Evolutionary conservation across 345 rosid species (phyloP).

Genomic region (Gossypium raimondii): DNA sequence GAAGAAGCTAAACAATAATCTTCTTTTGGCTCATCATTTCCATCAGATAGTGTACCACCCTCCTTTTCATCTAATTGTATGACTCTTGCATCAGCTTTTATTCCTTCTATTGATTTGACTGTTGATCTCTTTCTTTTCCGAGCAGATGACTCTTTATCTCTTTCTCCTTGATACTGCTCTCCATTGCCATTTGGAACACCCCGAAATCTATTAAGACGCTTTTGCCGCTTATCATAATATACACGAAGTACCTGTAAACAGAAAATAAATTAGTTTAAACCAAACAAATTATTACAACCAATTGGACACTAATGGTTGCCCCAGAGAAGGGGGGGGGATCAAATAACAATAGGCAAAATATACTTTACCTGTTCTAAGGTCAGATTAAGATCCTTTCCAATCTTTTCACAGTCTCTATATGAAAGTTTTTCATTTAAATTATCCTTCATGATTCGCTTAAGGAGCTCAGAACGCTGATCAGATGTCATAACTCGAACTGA

Average conservation of each 20-base stretch:
- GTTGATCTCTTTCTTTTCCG: slow-evolving; percentile 55
- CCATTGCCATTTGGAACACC: slow-evolving; percentile 29
- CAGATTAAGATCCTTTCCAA: slow-evolving; percentile 78
- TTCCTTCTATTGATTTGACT: slow-evolving; percentile 28
- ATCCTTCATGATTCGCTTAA: slow-evolving; percentile 39
- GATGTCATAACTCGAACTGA: slow-evolving; percentile 72
- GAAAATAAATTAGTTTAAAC: slow-evolving; percentile 5
- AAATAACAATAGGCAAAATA: slow-evolving; percentile 15
- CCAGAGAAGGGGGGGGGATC: not conserved
- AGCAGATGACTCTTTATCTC: slow-evolving; percentile 32
- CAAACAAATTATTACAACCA: not conserved
- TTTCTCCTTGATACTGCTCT: slow-evolving; percentile 25
- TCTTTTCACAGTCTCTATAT: slow-evolving; percentile 70
- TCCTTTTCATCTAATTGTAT: slow-evolving; percentile 23
- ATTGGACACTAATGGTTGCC: not conserved
- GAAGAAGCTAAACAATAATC: slow-evolving; percentile 22
- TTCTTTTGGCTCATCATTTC: slow-evolving; percentile 26
- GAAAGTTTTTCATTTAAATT: slow-evolving; percentile 51
- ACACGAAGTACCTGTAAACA: slow-evolving; percentile 73
- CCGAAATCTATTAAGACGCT: slow-evolving; percentile 38
- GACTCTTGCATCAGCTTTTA: slow-evolving; percentile 34
- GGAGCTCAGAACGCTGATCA: slow-evolving; percentile 73
- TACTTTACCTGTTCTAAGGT: slow-evolving; percentile 74
- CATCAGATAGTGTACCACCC: slow-evolving; percentile 17
- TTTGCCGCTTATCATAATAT: slow-evolving; percentile 55